Conservation (phyloP, 148 eudicot genomes). For the Rhododendron ferrugineum region DNA sequence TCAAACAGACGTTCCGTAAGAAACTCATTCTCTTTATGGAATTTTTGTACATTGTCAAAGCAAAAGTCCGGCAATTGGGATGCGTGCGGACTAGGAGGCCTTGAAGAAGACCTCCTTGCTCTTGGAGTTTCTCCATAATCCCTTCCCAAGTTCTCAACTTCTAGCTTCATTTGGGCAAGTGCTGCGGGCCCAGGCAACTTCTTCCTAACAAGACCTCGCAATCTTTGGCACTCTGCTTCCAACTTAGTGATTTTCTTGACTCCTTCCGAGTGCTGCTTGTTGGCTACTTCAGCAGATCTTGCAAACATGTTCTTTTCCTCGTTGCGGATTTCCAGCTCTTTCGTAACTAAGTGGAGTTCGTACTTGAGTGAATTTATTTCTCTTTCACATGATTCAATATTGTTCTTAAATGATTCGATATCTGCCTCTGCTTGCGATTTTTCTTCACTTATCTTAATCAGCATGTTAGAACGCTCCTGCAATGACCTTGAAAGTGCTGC, state of each 20-base stretch:
- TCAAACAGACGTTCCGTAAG: slow-evolving; percentile 76
- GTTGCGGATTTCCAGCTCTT: slow-evolving; percentile 88
- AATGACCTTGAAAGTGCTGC: slow-evolving; percentile 82
- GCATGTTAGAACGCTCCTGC: slow-evolving; percentile 90
- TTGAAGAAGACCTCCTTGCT: slow-evolving; percentile 62
- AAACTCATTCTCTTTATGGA: slow-evolving; percentile 74
- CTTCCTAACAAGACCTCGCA: slow-evolving; percentile 92
- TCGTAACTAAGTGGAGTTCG: slow-evolving; percentile 70
- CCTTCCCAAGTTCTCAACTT: slow-evolving; percentile 84
- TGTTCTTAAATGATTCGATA: slow-evolving; percentile 65
- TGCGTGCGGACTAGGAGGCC: slow-evolving; percentile 63
- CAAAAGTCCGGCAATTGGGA: slow-evolving; percentile 64
- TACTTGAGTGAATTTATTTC: slow-evolving; percentile 91
- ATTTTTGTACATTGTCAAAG: slow-evolving; percentile 52
- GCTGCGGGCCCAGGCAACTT: slow-evolving; percentile 99
- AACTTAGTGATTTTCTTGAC: slow-evolving; percentile 87
- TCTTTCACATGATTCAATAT: slow-evolving; percentile 74
- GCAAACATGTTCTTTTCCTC: slow-evolving; percentile 97
- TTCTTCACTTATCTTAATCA: slow-evolving; percentile 73
- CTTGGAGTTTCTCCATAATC: slow-evolving; percentile 67
- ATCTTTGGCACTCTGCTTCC: slow-evolving; percentile 95
- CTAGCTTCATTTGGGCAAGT: slow-evolving; percentile 94
- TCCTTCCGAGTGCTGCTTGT: slow-evolving; percentile 87
- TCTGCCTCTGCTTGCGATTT: slow-evolving; percentile 85
- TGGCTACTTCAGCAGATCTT: slow-evolving; percentile 83